Evolutionary conservation across 176 grass and related monocot species (phyloP).

Genomic region (Poa pratensis): DNA sequence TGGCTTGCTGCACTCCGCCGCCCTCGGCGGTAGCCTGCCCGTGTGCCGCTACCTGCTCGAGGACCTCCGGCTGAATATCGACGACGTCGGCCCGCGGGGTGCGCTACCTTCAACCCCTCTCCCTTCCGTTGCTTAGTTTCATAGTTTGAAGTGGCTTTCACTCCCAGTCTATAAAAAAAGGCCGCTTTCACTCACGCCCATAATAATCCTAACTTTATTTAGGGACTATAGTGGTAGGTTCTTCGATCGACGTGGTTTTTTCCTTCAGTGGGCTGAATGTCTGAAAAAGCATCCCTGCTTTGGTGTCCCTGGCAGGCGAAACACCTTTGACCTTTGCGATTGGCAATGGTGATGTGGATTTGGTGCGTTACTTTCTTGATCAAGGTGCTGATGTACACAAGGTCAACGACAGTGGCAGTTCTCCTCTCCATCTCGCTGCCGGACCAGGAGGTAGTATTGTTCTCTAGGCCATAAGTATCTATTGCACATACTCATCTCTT

Average conservation of each 20-base stretch:
- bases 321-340: not conserved
- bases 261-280: not conserved
- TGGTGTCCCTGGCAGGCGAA: not conserved
- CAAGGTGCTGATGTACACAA: not conserved
- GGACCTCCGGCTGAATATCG: not conserved
- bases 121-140: not conserved
- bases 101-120: not conserved
- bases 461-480: not conserved
- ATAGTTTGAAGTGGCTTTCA: not conserved
- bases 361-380: not conserved
- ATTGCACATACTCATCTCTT: too few relatives aligned
- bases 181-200: not conserved
- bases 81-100: not conserved
- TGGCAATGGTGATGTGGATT: not conserved
- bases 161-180: not conserved
- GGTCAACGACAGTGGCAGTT: not conserved
- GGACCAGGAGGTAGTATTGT: not conserved
- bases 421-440: not conserved
- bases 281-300: not conserved
- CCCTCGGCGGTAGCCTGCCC: not conserved
- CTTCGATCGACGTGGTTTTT: too few relatives aligned
- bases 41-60: slow-evolving; percentile 22
- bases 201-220: not conserved
- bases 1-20: slow-evolving; percentile 5
- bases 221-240: not conserved